Evolutionary conservation across 495 filamentous ascomycete genomes (phyloP), one percentile per base, ranked within the genome.

Genomic region (Apiosordaria backusii): DNA sequence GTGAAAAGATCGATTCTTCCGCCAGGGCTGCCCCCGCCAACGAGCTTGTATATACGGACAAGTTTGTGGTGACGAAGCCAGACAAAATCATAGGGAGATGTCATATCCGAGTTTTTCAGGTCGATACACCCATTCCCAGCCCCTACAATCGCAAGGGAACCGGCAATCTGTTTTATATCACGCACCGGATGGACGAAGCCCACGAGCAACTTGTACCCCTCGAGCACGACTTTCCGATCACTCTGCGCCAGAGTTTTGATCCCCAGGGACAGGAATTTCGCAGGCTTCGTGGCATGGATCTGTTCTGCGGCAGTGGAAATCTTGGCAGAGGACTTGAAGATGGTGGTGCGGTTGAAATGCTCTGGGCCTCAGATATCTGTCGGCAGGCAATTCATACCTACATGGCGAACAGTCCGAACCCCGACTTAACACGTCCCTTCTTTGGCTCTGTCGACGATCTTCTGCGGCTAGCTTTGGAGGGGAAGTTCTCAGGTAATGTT

Each of bases 251-350:
- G 75, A 88, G 52, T 1, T 55, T 55, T 55, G 24, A 58, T 4
- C 72, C 74, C 2, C 61, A 90, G 5, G 81, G 77, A 5, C 82
- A 89, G 74, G 88, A 88, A 0, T 89, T 84, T 19, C 21, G 4
- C 3, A 77, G 76, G 55, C 75, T 90, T 26, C 75, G 70, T 60
- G 90, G 87, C 0, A 71, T 93, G 50, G 88, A 89, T 66, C 76
- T 93, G 21, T 93, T 89, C 71, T 90, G 88, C 65, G 90, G 90
- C 9, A 86, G 88, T 53, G 90, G 90, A 0, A 90, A 87, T 68
- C 85, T 92, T 66, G 90, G 87, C 3, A 80, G 90, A 27, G 90
- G 90, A 1, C 76, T 93, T 0, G 90, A 93, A 70, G 90, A 92
- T 59, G 85, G 85, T 2, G 88, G 87, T 6, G 88, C 78, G 3